These are phyloP conservation scores for Gossypium ekmanianum DNA, from an alignment of 345 rosid genomes.

Conservation along the genomic window DNA sequence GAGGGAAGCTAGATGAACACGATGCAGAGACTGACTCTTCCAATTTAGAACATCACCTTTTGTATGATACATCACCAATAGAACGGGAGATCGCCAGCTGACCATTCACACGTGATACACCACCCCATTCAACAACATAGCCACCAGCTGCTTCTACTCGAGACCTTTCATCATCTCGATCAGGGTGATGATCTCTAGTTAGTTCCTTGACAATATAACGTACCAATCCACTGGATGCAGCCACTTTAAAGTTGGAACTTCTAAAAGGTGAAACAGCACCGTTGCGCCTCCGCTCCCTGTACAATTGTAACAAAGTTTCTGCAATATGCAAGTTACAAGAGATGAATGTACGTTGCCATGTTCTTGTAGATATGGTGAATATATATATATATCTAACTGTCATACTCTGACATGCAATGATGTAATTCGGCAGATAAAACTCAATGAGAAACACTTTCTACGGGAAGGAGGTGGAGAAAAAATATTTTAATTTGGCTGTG, in stretches of 20 bases:
- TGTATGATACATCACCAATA: constrained; percentile 69
- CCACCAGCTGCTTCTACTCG: constrained; percentile 95
- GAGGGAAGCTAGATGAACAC: constrained; percentile 9
- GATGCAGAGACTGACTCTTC: background rate
- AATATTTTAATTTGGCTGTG: background rate
- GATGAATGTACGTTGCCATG: constrained; percentile 13
- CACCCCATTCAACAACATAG: constrained; percentile 72
- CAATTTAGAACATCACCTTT: constrained; percentile 38
- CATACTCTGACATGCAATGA: constrained; percentile 4
- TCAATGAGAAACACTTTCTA: background rate
- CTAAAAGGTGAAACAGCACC: constrained; percentile 44
- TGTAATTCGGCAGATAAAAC: background rate
- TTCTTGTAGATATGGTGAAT: background rate
- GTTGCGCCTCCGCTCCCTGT: constrained; percentile 57
- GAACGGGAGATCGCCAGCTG: constrained; percentile 87
- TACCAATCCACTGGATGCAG: constrained; percentile 42
- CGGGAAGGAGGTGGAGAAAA: background rate
- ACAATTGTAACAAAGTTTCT: constrained; percentile 69
- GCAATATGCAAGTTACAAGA: constrained; percentile 31
- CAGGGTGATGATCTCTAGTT: constrained; percentile 84
- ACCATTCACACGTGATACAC: constrained; percentile 82
- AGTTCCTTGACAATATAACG: constrained; percentile 63
- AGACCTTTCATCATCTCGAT: constrained; percentile 80
- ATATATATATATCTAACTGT: background rate
- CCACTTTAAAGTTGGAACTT: constrained; percentile 38